Base-by-base conservation (phyloP, 2,329 filamentous ascomycete genomes). In the Paecilomyces sp. region DNA sequence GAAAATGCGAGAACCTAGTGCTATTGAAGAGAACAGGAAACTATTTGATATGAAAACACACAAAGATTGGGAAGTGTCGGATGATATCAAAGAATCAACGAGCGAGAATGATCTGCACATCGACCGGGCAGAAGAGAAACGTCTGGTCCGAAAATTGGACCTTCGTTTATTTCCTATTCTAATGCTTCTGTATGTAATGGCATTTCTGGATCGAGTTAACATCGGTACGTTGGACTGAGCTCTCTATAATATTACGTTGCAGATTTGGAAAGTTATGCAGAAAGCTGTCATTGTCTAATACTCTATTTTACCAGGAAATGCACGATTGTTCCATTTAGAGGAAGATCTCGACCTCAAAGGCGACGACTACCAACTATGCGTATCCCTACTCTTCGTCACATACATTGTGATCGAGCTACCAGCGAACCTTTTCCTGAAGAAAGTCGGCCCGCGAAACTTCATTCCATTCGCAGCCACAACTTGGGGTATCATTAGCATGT, bases 91-190 rank as follows among this genome's bases (percentile, higher is more conserved):
- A 33, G 31, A 33, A 3, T 33, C 31, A 3, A 33, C 31, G 9
- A 33, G 31, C 11, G 31, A 33, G 9, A 12, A 33, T 11, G 31
- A 33, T 33, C 31, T 33, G 31, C 31, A 33, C 31, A 33, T 33
- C 31, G 31, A 33, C 9, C 31, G 31, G 11, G 31, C 31, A 13
- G 47, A 51, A 15, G 47, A 51, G 47, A n/a, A 11, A 7, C 62
- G 54, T 13, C 56, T 66, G 54, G 64, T 67, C 8, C 59, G 65
- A 31, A 67, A 67, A 58, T 56, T 67, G 33, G 66, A 67, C 54
- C 53, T 66, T n/a, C 63, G 60, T 50, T 62, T 67, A 51, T 53
- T 66, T 6, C 67, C 66, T 24, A 51, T 51, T 51, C 47, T 51
- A 9, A 51, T 51, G 15, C 22, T 24, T 51, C 47, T 51, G n/a